These are phyloP conservation scores for Fusarium goolgardi DNA, from an alignment of 2,329 filamentous ascomycete species.

Conservation along the genomic window DNA sequence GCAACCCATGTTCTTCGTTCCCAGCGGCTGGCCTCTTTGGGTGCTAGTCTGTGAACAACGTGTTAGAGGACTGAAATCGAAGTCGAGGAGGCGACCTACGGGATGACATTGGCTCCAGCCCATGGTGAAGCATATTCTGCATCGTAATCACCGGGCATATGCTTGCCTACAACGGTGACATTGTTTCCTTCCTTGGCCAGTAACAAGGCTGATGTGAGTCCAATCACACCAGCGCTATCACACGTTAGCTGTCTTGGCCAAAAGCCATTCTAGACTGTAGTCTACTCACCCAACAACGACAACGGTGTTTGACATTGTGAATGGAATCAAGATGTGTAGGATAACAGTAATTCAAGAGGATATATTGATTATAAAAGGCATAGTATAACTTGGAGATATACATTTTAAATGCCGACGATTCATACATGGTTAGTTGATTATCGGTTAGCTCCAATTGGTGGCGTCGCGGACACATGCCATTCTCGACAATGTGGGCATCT, in stretches of 20 bases:
- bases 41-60: slow-evolving; percentile 54
- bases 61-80: accelerated
- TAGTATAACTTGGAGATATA: background rate
- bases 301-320: slow-evolving; percentile 9
- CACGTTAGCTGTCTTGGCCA: background rate
- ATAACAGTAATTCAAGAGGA: background rate
- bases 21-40: slow-evolving; percentile 60
- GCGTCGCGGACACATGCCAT: slow-evolving; percentile 22
- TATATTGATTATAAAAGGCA: background rate
- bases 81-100: slow-evolving; percentile 58
- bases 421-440: background rate
- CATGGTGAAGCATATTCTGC: slow-evolving; percentile 91
- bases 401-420: slow-evolving; percentile 5
- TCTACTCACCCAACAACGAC: slow-evolving; percentile 13
- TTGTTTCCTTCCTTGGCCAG: slow-evolving; percentile 58
- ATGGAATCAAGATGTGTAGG: accelerated
- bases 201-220: slow-evolving; percentile 62
- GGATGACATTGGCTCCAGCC: slow-evolving; percentile 85
- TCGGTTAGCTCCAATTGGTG: background rate
- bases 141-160: slow-evolving; percentile 94
- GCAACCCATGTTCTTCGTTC: slow-evolving; percentile 74
- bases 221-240: slow-evolving; percentile 62
- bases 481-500: background rate
- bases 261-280: accelerated
- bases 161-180: slow-evolving; percentile 83